phyloP scores from a whole-genome alignment of 1,284 basidiomycete species.

The Marasmius fiardii region DNA sequence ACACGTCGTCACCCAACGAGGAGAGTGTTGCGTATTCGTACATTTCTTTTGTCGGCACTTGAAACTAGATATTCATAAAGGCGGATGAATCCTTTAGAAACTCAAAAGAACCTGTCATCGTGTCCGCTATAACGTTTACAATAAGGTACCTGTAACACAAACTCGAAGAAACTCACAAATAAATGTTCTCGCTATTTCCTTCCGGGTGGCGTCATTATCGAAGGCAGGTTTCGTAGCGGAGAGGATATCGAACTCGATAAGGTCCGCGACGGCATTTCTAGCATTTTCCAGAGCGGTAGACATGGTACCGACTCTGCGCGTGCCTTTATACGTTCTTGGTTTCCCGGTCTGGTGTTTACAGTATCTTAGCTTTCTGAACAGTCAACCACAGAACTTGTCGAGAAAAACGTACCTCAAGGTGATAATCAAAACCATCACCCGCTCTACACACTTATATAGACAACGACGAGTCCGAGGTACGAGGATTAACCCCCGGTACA shows the following conservation, averaged over 20 bases:
- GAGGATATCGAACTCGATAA: slow-evolving; percentile 63
- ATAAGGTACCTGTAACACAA: slow-evolving; percentile 12
- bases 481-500: too few relatives aligned
- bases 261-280: slow-evolving; percentile 38
- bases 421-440: too few relatives aligned
- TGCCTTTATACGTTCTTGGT: too few relatives aligned
- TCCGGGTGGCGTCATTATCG: slow-evolving; percentile 52
- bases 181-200: slow-evolving; percentile 60
- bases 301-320: too few relatives aligned
- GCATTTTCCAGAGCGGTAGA: slow-evolving; percentile 18
- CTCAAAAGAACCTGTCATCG: slow-evolving; percentile 59
- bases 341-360: too few relatives aligned
- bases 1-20: slow-evolving; percentile 75
- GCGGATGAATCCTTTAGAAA: neutral
- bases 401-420: too few relatives aligned
- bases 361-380: too few relatives aligned
- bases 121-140: slow-evolving; percentile 53
- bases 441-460: too few relatives aligned
- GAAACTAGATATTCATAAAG: slow-evolving; percentile 2
- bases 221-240: slow-evolving; percentile 43
- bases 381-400: too few relatives aligned
- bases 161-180: slow-evolving; percentile 55
- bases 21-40: slow-evolving; percentile 64
- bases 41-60: slow-evolving; percentile 77
- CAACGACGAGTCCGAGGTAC: too few relatives aligned